Evolutionary conservation across 352 stramenopile species (phyloP).

Genomic region (Thalassiosira hispida): DNA sequence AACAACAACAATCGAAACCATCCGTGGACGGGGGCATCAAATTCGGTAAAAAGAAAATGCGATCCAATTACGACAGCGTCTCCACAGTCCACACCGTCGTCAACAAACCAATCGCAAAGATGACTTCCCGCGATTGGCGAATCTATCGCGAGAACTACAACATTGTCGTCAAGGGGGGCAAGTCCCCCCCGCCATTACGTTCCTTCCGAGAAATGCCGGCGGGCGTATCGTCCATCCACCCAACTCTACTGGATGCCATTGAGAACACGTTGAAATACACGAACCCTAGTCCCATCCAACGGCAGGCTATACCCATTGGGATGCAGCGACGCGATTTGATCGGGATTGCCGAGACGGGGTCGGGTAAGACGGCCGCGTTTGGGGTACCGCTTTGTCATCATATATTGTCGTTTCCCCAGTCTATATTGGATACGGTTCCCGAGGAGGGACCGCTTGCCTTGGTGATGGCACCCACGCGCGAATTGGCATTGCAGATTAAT

Average conservation of each 20-base stretch:
- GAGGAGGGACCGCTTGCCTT: slow-evolving; percentile 96
- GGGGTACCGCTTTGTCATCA: slow-evolving; percentile 97
- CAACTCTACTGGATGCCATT: slow-evolving; percentile 89
- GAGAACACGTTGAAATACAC: slow-evolving; percentile 91
- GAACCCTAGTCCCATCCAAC: slow-evolving; percentile 97
- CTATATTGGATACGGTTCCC: slow-evolving; percentile 86
- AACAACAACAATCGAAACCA: background rate
- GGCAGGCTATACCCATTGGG: slow-evolving; percentile 96
- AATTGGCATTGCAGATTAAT: slow-evolving; percentile 97
- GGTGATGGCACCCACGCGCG: slow-evolving; percentile 98
- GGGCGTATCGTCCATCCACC: slow-evolving; percentile 81
- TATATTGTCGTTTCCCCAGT: slow-evolving; percentile 90
- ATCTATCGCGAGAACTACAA: slow-evolving; percentile 99
- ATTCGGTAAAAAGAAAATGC: slow-evolving; percentile 39
- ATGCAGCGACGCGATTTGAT: slow-evolving; percentile 97
- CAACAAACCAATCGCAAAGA: slow-evolving; percentile 80
- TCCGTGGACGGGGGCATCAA: no score
- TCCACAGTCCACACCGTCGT: slow-evolving; percentile 48
- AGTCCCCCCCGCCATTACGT: slow-evolving; percentile 92
- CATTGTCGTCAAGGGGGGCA: slow-evolving; percentile 92
- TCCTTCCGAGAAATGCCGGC: slow-evolving; percentile 84
- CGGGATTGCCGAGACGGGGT: slow-evolving; percentile 97
- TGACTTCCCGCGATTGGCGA: slow-evolving; percentile 97
- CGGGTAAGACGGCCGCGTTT: slow-evolving; percentile 98
- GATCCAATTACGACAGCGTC: slow-evolving; percentile 29